Conservation (phyloP, 257 asterid species). For the Forsythia viridissima region DNA sequence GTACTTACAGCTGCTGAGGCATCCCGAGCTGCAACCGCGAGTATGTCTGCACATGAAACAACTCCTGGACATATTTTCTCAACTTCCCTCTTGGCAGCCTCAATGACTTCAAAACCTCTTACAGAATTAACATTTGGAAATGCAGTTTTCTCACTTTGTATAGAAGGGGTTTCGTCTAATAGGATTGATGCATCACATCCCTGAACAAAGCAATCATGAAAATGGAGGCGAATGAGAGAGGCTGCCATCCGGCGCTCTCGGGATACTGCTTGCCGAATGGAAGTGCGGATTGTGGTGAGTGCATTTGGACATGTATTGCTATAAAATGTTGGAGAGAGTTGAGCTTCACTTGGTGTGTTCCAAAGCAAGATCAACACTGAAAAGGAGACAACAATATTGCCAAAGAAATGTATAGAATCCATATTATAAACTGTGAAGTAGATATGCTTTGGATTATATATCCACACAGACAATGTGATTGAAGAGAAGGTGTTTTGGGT, state of each 20-base stretch:
- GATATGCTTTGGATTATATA: too few relatives aligned
- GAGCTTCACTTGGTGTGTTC: constrained; percentile 20
- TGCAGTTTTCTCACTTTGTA: constrained; percentile 22
- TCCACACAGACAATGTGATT: neutral
- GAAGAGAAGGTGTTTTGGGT: neutral
- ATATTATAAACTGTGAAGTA: neutral
- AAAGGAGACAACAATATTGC: neutral
- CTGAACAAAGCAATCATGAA: constrained; percentile 34
- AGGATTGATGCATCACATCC: constrained; percentile 36
- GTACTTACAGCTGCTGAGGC: constrained; percentile 25
- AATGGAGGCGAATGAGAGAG: constrained; percentile 31
- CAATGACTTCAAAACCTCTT: constrained; percentile 29
- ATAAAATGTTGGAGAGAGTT: constrained; percentile 26
- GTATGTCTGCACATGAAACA: constrained; percentile 33
- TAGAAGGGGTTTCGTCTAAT: constrained; percentile 16
- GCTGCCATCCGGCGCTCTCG: constrained; percentile 24
- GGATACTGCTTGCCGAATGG: constrained; percentile 21
- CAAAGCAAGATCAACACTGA: neutral
- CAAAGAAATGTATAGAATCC: neutral
- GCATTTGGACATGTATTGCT: constrained; percentile 23
- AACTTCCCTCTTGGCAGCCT: constrained; percentile 20
- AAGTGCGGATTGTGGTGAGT: constrained; percentile 3
- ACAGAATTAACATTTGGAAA: constrained; percentile 12
- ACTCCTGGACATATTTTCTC: constrained; percentile 27
- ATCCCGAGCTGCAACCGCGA: constrained; percentile 31